Conservation (phyloP, 2,329 filamentous ascomycete species). For the Amylocarpus encephaloides region DNA sequence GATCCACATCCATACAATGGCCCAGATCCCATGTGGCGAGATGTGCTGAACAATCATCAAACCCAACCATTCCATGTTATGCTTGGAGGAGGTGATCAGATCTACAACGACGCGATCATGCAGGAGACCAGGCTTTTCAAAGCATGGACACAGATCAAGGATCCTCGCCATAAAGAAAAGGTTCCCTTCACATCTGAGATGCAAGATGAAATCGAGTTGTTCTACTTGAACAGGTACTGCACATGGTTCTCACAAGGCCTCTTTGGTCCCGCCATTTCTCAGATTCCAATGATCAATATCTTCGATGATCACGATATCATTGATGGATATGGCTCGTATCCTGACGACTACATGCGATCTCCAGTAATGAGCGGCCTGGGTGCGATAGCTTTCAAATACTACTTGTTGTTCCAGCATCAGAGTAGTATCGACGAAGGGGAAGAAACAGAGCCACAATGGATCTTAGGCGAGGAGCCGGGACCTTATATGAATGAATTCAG, state of each 20-base stretch:
- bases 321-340: slow-evolving; percentile 89
- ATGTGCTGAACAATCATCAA: slow-evolving; percentile 89
- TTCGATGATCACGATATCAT: slow-evolving; percentile 94
- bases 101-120: slow-evolving; percentile 87
- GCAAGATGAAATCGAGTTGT: slow-evolving; percentile 80
- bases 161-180: slow-evolving; percentile 71
- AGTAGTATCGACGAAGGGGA: slow-evolving; percentile 76
- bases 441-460: slow-evolving; percentile 82
- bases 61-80: slow-evolving; percentile 93
- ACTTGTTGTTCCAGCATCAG: slow-evolving; percentile 97
- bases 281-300: slow-evolving; percentile 98
- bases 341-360: slow-evolving; percentile 83
- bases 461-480: slow-evolving; percentile 71
- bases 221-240: slow-evolving; percentile 82
- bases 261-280: slow-evolving; percentile 84
- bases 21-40: slow-evolving; percentile 93
- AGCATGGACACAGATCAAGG: slow-evolving; percentile 77
- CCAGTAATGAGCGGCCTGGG: slow-evolving; percentile 87
- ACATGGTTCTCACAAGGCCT: slow-evolving; percentile 96
- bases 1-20: slow-evolving; percentile 78
- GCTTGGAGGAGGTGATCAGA: slow-evolving; percentile 94
- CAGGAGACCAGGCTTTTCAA: slow-evolving; percentile 69
- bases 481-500: slow-evolving; percentile 87
- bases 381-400: slow-evolving; percentile 94
- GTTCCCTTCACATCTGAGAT: slow-evolving; percentile 73